Evolutionary conservation across 768 basidiomycete species (phyloP).

Genomic region (Sarcodon aspratus): DNA sequence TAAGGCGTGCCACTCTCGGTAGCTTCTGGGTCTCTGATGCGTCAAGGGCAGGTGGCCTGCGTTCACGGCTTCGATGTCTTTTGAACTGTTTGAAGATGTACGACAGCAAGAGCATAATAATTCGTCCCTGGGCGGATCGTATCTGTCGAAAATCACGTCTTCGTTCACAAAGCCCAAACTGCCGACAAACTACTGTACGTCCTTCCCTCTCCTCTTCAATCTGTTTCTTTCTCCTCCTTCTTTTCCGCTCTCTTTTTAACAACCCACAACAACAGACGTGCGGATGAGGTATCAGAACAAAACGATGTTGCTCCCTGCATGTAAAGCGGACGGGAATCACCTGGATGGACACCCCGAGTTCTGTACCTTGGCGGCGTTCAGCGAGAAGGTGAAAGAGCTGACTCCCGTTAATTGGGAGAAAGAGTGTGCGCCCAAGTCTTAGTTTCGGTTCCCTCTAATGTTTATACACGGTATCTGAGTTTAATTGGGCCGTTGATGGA

Average conservation of each 20-base stretch:
- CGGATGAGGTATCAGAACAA: conserved; percentile 73
- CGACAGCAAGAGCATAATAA: not conserved
- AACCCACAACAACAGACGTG: conserved; percentile 19
- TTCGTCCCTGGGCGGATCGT: not conserved
- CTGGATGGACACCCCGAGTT: conserved; percentile 61
- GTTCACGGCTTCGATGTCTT: conserved; percentile 63
- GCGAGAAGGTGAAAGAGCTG: conserved; percentile 46
- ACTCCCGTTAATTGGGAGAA: conserved; percentile 55
- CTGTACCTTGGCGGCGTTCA: conserved; percentile 58
- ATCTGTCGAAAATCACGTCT: conserved; percentile 19
- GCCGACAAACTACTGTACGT: conserved; percentile 33
- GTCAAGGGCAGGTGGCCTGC: conserved; percentile 48
- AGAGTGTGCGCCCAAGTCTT: conserved; percentile 32
- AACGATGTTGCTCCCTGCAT: conserved; percentile 49
- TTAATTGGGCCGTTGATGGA: not conserved
- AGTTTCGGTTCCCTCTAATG: not conserved
- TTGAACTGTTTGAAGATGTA: conserved; percentile 44
- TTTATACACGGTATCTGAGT: not conserved
- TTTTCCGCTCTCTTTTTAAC: not conserved
- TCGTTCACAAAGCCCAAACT: conserved; percentile 19
- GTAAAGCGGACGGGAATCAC: conserved; percentile 57
- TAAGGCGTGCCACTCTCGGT: conserved; percentile 15
- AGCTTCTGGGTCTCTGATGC: not conserved
- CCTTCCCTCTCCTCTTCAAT: not conserved
- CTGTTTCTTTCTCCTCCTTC: not conserved